A percentile compares a stretch with the other conserved stretches of the same genome.
These are phyloP conservation scores for Strobilomyces dryophilus DNA, from an alignment of 768 basidiomycete species.

Conservation along the genomic window DNA sequence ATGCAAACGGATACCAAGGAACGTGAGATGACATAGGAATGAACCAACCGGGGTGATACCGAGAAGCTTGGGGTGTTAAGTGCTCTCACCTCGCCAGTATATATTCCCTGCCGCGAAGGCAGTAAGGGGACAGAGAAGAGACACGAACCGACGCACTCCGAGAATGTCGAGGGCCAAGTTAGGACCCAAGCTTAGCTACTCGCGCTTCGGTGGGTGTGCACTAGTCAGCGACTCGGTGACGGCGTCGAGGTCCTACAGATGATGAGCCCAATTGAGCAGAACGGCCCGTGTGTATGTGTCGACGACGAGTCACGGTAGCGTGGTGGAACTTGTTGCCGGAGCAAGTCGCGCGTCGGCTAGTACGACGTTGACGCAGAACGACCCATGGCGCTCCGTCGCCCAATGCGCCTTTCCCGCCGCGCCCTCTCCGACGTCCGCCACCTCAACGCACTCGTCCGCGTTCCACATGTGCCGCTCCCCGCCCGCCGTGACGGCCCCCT, in stretches of 20 bases:
- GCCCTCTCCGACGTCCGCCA: slow-evolving; percentile 22
- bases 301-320: no score
- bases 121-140: neutral
- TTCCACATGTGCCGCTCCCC: slow-evolving; percentile 4
- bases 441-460: slow-evolving; percentile 54
- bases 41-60: no score
- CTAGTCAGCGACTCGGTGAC: slow-evolving; percentile 58
- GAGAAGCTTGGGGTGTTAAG: no score
- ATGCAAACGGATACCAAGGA: no score
- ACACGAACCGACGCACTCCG: slow-evolving; percentile 32
- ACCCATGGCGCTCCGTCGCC: neutral
- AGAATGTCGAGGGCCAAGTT: slow-evolving; percentile 70
- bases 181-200: slow-evolving; percentile 56
- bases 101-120: slow-evolving; percentile 47
- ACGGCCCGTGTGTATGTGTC: no score
- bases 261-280: no score
- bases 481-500: slow-evolving; percentile 27
- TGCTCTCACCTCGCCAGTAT: slow-evolving; percentile 41
- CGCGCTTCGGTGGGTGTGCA: slow-evolving; percentile 13
- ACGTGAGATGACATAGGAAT: no score
- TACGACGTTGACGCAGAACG: no score
- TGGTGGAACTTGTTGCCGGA: no score
- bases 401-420: slow-evolving; percentile 10
- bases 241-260: no score
- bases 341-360: no score